phyloP scores from a whole-genome alignment of 2,329 filamentous ascomycete species.

The Cephalotrichum gorgonifer region DNA sequence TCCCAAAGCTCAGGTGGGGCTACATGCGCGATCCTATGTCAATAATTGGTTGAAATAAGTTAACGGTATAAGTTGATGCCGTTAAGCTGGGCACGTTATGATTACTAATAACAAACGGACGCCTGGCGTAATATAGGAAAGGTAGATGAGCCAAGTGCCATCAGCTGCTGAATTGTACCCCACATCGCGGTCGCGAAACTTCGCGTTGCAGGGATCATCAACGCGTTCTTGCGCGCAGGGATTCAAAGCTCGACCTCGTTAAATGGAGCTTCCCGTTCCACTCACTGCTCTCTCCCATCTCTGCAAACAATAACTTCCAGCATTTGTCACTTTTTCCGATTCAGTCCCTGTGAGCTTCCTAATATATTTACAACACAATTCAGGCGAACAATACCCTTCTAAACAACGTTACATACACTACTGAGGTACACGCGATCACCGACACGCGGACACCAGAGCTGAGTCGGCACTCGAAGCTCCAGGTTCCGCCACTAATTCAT shows the following conservation, averaged over 20 bases:
- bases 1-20: not conserved
- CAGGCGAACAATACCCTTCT: not conserved
- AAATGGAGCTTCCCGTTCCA: not conserved
- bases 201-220: not conserved
- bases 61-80: not conserved
- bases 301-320: not conserved
- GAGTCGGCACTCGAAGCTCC: not conserved
- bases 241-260: not conserved
- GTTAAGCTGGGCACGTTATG: not conserved
- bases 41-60: not conserved
- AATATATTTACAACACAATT: not conserved
- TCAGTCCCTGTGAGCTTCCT: not conserved
- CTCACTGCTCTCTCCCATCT: not conserved
- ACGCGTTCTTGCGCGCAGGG: not conserved
- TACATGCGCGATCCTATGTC: not conserved
- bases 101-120: too few relatives aligned
- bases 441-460: not conserved
- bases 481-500: not conserved
- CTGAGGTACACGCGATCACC: not conserved
- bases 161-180: not conserved
- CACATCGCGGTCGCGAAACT: not conserved
- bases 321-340: not conserved
- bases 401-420: not conserved
- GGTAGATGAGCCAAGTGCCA: too few relatives aligned
- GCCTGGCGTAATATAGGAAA: too few relatives aligned